Conservation (phyloP, 257 asterid genomes). For the Ehretia macrophylla region DNA sequence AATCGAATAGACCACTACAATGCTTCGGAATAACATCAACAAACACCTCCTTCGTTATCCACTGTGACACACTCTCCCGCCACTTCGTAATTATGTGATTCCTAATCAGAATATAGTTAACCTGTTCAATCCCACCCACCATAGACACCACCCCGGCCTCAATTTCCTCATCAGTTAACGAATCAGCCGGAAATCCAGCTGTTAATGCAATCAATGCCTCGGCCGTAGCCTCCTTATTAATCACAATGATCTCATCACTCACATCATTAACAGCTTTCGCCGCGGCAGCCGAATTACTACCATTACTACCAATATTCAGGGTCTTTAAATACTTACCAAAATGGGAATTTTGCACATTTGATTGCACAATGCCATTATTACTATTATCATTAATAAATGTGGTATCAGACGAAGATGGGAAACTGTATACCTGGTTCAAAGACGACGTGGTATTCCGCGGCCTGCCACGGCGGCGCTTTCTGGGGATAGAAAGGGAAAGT, state of each 20-base stretch:
- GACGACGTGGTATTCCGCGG: constrained; percentile 46
- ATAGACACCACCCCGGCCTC: constrained; percentile 79
- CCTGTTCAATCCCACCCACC: constrained; percentile 95
- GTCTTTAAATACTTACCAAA: constrained; percentile 16
- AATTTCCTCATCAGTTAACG: constrained; percentile 86
- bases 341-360: constrained; percentile 29
- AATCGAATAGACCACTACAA: constrained; percentile 53
- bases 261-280: constrained; percentile 40
- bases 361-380: constrained; percentile 6
- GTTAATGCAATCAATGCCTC: constrained; percentile 90
- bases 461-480: constrained; percentile 72
- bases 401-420: constrained; percentile 4
- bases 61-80: constrained; percentile 78
- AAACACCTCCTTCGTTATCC: constrained; percentile 82
- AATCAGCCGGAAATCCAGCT: constrained; percentile 93
- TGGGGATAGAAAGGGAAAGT: constrained; percentile 49
- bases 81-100: constrained; percentile 78
- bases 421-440: constrained; percentile 39
- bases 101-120: constrained; percentile 76
- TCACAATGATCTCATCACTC: constrained; percentile 88
- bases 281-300: constrained; percentile 18
- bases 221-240: constrained; percentile 78
- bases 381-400: background rate
- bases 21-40: constrained; percentile 64
- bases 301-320: background rate